Evolutionary conservation across 2,329 filamentous ascomycete genomes (phyloP), one percentile per base, ranked within the genome.

Genomic region (Aspergillus sp.): DNA sequence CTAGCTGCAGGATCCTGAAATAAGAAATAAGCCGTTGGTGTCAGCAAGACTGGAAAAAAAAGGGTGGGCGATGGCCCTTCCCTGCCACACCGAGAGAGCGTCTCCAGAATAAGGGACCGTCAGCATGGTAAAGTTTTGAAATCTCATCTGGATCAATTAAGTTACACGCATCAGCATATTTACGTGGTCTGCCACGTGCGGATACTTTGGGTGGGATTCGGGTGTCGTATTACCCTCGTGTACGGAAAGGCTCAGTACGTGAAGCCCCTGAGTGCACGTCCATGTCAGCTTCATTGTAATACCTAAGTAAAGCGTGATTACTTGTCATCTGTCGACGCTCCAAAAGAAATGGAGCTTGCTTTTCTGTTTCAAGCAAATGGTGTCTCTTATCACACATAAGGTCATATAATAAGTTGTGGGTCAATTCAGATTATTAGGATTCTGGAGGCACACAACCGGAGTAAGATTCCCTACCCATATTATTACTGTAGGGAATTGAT

Each of bases 81-180:
- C n/a, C 47, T 50, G 47, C 15, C 23, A 17, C 11, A 25, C 23
- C 27, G 47, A 30, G n/a, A 50, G 10, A 50, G 21, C 19, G 41
- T 44, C 41, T 21, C 13, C 41, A 50, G 27, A 6, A 23, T 27
- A 30, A 42, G 42, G 42, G 41, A 30, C 42, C 21, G 54, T 56
- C 54, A 56, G 42, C 30, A 30, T 30, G 47, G 47, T 32, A 32
- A 50, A 15, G 10, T 50, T 50, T 32, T 30, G 47, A 42, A 23
- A 25, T 50, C 56, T 44, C 53, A 36, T 32, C 50, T 61, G 62
- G 60, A 63, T 66, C 64, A 66, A 58, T 61, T 63, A 60, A 39
- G 62, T 66, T 63, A 62, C 60, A 62, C 62, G 57, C 47, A 58
- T 27, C 48, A 47, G 23, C 50, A 56, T 47, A 21, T 25, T 25